phyloP scores from a whole-genome alignment of 2,329 filamentous ascomycete species.

The Colletotrichum sp. region DNA sequence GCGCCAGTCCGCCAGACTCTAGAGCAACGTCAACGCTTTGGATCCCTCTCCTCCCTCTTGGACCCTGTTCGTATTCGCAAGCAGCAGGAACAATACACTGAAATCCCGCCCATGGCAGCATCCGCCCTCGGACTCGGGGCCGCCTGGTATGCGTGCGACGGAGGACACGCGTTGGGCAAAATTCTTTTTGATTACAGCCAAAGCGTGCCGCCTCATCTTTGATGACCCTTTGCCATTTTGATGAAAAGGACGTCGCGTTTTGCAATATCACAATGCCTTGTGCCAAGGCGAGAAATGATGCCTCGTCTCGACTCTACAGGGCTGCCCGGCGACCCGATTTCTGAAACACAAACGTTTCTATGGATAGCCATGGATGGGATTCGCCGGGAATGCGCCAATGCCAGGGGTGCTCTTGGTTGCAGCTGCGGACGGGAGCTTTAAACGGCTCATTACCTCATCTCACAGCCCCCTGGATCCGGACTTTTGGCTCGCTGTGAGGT shows the following conservation, averaged over 20 bases:
- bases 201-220: not conserved
- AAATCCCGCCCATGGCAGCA: not conserved
- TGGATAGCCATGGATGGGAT: not conserved
- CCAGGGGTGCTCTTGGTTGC: constrained; percentile 1
- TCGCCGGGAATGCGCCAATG: not conserved
- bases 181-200: not conserved
- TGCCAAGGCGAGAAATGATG: not conserved
- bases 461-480: not conserved
- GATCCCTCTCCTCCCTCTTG: not conserved
- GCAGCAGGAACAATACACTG: not conserved
- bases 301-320: not conserved
- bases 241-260: not conserved
- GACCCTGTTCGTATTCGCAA: not conserved
- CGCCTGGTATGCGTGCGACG: not conserved
- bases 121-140: not conserved
- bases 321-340: constrained; percentile 4
- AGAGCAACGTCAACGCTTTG: not conserved
- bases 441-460: not conserved
- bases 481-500: not conserved
- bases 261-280: not conserved
- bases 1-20: not conserved
- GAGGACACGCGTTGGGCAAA: not conserved
- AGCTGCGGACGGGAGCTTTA: not conserved
- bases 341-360: constrained; percentile 10
- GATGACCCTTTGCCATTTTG: not conserved